Evolutionary conservation across 192 early-diverging fungal genomes (phyloP), one percentile per base, ranked within the genome.

Genomic region (Coemansia sp.): DNA sequence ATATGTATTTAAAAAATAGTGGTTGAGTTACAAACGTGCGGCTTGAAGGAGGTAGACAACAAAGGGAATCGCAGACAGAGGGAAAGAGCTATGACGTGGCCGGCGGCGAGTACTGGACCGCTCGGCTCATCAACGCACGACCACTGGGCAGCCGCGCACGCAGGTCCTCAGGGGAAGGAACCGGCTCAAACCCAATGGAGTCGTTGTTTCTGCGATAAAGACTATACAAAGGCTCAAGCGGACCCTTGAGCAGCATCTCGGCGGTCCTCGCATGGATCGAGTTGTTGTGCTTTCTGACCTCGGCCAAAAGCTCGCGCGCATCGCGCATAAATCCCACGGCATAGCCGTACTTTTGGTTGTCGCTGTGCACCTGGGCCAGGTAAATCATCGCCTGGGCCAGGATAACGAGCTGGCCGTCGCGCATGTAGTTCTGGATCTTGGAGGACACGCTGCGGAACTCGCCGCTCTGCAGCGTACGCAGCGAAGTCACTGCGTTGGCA

Each of bases 291-390:
- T 69, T 71, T 58, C 69, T 75, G 58, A 75, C 66, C 7, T 71
- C 73, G 18, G 52, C 56, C 24, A 81, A 61, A 22, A 75, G 52
- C 27, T 81, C 69, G 20, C 78, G 73, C 4, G 78, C 78, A 50
- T 81, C 72, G 49, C 72, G 72, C 64, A 81, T 81, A 57, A 81
- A 81, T 32, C 73, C 69, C 20, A 81, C 78, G 0, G 78, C 78
- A 34, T 69, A 68, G 35, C 78, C 78, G 11, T 62, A 81, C 60
- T 72, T 71, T 63, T 75, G 72, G 53, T 65, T 72, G 60, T 81
- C 73, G 62, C 69, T 75, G 56, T 81, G 66, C 5, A 75, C 78
- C 51, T 75, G 72, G 0, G 78, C 78, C 48, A 81, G 46, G 49
- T 81, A 81, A 6, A 81, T 60, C 78, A 81, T 74, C 5, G 78